Evolutionary conservation across 2,329 filamentous ascomycete genomes (phyloP).

Genomic region (Colletotrichum brevisporum): DNA sequence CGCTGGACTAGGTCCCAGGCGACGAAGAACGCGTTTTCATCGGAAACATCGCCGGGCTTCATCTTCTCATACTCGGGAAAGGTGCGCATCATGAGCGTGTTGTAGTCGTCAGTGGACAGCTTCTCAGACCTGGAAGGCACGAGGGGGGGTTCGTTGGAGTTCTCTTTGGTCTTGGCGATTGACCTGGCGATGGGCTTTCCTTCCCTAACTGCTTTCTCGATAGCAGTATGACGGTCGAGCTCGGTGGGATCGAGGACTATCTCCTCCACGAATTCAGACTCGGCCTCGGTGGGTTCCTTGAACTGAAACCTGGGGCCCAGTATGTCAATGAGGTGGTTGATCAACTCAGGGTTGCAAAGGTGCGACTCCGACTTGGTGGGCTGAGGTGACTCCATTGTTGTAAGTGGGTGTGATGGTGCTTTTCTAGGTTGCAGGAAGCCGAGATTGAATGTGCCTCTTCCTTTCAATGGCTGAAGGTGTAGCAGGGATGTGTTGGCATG

Average conservation of each 20-base stretch:
- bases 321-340: conserved; percentile 8
- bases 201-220: conserved; percentile 15
- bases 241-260: conserved; percentile 21
- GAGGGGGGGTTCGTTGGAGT: conserved; percentile 5
- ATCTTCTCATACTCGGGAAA: conserved; percentile 33
- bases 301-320: conserved; percentile 13
- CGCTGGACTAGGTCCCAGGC: conserved; percentile 67
- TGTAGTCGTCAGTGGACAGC: conserved; percentile 22
- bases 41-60: conserved; percentile 41
- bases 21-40: conserved; percentile 56
- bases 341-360: background rate
- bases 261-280: conserved; percentile 1
- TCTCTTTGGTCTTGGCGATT: background rate
- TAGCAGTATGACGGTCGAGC: conserved; percentile 25
- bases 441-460: no score
- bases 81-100: conserved; percentile 17
- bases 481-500: no score
- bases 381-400: no score
- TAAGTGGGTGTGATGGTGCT: no score
- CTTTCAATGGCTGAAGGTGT: no score
- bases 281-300: conserved; percentile 6
- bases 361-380: background rate
- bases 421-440: no score
- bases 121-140: conserved; percentile 28
- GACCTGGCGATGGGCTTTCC: conserved; percentile 8